Evolutionary conservation across 176 grass and related monocot species (phyloP).

Genomic region (Oryza longistaminata): DNA sequence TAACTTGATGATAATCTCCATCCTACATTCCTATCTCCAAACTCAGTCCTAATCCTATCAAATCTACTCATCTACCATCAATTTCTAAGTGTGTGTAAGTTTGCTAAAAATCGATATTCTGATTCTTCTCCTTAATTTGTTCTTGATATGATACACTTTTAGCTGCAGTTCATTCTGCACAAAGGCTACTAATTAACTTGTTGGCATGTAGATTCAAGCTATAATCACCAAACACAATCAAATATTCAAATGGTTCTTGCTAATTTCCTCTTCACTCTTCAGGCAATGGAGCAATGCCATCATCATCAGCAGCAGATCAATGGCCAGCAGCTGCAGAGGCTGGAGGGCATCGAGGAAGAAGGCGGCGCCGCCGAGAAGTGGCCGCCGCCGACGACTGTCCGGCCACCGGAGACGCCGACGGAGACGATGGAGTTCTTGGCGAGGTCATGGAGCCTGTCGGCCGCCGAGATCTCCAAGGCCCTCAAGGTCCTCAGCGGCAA

Average conservation of each 20-base stretch:
- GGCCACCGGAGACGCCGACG: conserved; percentile 80
- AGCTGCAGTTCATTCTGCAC: not conserved
- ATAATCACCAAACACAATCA: not conserved
- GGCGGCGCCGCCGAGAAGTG: conserved; percentile 34
- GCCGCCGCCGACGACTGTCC: conserved; percentile 47
- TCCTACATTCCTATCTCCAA: conserved; percentile 1
- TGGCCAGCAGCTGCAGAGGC: conserved; percentile 32
- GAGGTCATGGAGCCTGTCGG: conserved; percentile 87
- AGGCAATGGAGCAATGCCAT: conserved; percentile 58
- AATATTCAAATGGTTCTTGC: not conserved
- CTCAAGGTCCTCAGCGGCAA: conserved; percentile 65
- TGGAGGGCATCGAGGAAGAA: conserved; percentile 88
- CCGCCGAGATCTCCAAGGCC: conserved; percentile 83
- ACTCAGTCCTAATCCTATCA: not conserved
- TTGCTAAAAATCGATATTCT: not conserved
- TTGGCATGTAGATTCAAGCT: not conserved
- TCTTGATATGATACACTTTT: not conserved
- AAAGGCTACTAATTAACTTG: not conserved
- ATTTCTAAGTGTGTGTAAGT: conserved; percentile 18
- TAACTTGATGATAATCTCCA: conserved; percentile 4
- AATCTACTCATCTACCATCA: not conserved
- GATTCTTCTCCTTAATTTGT: not conserved
- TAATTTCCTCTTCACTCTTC: not conserved
- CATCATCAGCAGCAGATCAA: conserved; percentile 33
- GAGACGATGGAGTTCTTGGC: conserved; percentile 97